Conservation (phyloP, 495 filamentous ascomycete genomes). For the Penicillium dipodomyicola region DNA sequence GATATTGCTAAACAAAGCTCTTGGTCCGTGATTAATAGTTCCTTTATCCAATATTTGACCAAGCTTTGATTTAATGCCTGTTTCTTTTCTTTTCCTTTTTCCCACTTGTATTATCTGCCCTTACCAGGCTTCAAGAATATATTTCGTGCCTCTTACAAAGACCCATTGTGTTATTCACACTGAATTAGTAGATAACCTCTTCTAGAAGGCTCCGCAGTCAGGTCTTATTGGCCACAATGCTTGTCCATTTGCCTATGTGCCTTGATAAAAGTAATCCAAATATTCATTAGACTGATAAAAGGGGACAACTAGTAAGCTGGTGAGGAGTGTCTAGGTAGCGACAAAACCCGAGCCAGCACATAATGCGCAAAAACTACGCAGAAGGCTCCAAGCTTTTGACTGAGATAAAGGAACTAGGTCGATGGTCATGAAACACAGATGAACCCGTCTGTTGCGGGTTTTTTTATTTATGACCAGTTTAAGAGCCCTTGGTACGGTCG, state of each 20-base stretch:
- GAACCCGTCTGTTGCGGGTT: no score
- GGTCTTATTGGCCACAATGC: no score
- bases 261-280: no score
- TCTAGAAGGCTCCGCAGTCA: no score
- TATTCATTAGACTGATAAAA: no score
- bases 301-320: no score
- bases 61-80: not conserved
- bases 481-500: no score
- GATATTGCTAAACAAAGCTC: constrained; percentile 4
- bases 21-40: not conserved
- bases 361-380: not conserved
- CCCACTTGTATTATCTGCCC: not conserved
- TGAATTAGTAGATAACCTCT: no score
- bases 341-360: not conserved
- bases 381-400: not conserved
- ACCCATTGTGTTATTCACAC: no score
- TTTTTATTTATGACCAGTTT: no score
- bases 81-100: not conserved
- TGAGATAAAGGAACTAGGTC: not conserved
- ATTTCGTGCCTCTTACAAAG: no score
- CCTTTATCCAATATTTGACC: not conserved
- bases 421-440: not conserved
- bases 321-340: not conserved
- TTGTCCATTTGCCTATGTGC: no score
- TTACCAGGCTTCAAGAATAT: not conserved